Evolutionary conservation across 352 stramenopile genomes (phyloP).

Genomic region (Globisporangium mamillatum): DNA sequence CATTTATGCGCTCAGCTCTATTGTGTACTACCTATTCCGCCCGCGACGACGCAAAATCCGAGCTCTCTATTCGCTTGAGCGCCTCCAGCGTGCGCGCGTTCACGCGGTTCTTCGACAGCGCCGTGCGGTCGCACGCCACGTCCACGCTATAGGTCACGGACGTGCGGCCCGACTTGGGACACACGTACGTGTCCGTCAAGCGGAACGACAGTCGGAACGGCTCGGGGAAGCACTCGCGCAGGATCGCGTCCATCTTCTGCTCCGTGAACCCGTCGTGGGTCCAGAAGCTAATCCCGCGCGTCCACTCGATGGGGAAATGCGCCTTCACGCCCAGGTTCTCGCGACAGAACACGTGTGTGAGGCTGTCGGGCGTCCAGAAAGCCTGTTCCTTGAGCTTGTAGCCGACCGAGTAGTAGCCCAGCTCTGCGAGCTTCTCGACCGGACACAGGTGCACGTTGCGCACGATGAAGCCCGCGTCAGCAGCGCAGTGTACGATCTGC

Average conservation of each 20-base stretch:
- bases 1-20: not conserved
- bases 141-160: slow-evolving; percentile 62
- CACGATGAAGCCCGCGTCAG: slow-evolving; percentile 49
- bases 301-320: slow-evolving; percentile 58
- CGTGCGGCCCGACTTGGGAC: slow-evolving; percentile 39
- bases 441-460: slow-evolving; percentile 63
- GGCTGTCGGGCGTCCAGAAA: slow-evolving; percentile 65
- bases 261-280: slow-evolving; percentile 60
- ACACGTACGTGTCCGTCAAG: slow-evolving; percentile 65
- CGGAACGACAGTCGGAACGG: slow-evolving; percentile 32
- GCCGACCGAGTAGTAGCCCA: slow-evolving; percentile 82
- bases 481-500: slow-evolving; percentile 74
- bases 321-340: slow-evolving; percentile 39
- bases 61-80: slow-evolving; percentile 46
- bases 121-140: slow-evolving; percentile 33
- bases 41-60: slow-evolving; percentile 54
- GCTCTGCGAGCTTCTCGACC: slow-evolving; percentile 43
- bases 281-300: slow-evolving; percentile 78
- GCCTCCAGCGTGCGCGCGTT: slow-evolving; percentile 39
- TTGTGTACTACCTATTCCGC: slow-evolving; percentile 18
- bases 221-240: slow-evolving; percentile 45
- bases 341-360: slow-evolving; percentile 69
- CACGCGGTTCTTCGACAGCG: slow-evolving; percentile 48
- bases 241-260: slow-evolving; percentile 34
- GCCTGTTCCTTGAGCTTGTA: slow-evolving; percentile 72